Evolutionary conservation across 768 basidiomycete genomes (phyloP), one percentile per base, ranked within the genome.

Genomic region (Ephemerocybe angulata): DNA sequence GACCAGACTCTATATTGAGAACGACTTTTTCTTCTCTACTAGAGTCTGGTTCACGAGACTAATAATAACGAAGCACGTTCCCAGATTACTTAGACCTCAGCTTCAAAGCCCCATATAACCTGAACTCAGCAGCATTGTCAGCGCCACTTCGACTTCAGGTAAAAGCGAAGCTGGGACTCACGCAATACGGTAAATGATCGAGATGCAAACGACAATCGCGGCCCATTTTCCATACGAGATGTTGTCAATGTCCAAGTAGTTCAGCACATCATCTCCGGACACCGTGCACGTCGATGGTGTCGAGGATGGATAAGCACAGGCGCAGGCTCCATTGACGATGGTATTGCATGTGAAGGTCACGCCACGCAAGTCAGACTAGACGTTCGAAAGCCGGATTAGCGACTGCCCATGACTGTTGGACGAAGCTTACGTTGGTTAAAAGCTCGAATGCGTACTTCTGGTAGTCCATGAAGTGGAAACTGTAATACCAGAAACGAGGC

Each of bases 401-500:
- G 21, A 57, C 58, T 47, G 64, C 57, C 27, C 24, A 55, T 35
- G 52, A 35, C 46, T 58, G 43, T 15, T 15, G 22, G 22, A 47
- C 11, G 53, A 19, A 11, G 64, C 68, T 50, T 52, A 72, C 74
- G 49, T 73, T 73, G 0, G 67, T 60, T n/a, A 73, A 56, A 0
- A 72, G 62, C 58, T 74, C 70, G 51, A 73, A 77, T 3, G 71
- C 71, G 52, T 75, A 75, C 60, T 73, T 74, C 64, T 82, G 79
- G 47, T 74, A 81, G 55, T 82, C 81, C 70, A 82, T 80, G 52
- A 68, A 81, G 62, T 82, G 81, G 62, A 79, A 77, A 31, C 75
- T 79, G 59, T 73, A 82, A 62, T 71, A 82, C 82, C 82, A 84
- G 64, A 83, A 85, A 0, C 77, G 68, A 0, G 83, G 83, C 2